Percentiles rank a stretch among this genome's conserved stretches.
phyloP scores from a whole-genome alignment of 257 asterid genomes.

The Penstemon davidsonii region DNA sequence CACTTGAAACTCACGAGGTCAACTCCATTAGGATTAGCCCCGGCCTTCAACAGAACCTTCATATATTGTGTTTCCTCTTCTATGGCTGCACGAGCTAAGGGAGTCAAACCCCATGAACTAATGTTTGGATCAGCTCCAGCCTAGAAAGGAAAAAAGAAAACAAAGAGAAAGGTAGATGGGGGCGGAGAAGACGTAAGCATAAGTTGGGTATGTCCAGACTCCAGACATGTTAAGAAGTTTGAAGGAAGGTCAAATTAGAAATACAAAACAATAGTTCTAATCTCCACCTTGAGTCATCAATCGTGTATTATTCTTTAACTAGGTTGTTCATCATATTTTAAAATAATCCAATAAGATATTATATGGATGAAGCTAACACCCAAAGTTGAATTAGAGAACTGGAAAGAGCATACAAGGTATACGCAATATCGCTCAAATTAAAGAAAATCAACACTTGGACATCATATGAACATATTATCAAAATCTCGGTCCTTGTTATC shows the following conservation, averaged over 20 bases:
- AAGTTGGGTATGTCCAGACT: no score
- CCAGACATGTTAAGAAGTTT: no score
- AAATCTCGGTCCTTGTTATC: not conserved
- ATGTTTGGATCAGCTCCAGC: constrained; percentile 28
- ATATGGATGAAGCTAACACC: not conserved
- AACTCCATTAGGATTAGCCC: constrained; percentile 24
- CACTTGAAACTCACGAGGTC: not conserved
- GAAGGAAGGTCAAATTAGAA: no score
- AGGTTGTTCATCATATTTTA: no score
- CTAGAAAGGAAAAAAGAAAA: constrained; percentile 7
- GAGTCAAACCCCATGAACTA: constrained; percentile 8
- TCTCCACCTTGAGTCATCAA: no score
- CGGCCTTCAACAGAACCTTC: constrained; percentile 16
- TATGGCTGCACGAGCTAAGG: constrained; percentile 1
- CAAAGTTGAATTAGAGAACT: not conserved
- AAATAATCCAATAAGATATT: not conserved
- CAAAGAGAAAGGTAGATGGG: not conserved
- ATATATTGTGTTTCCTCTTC: not conserved
- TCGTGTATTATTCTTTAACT: no score
- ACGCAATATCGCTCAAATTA: not conserved
- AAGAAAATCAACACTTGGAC: not conserved
- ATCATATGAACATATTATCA: not conserved
- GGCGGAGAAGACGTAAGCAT: no score
- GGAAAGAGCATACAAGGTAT: not conserved
- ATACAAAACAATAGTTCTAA: no score